Conservation (phyloP, 164 flowering plant genomes). For the Magnolia kwangsiensis region DNA sequence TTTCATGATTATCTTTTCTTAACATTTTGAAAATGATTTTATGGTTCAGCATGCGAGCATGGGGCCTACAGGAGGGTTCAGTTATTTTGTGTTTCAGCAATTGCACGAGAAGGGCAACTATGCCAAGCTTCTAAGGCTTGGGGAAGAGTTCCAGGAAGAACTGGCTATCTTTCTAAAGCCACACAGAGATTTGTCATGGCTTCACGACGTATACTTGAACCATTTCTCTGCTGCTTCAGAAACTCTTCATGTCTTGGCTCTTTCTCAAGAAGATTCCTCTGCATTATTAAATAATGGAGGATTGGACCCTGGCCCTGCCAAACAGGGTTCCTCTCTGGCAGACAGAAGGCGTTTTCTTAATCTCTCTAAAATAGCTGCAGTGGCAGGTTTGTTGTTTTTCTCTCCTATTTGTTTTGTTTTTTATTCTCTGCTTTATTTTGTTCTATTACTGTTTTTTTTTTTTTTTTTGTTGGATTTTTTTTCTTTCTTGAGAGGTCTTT, state of each 20-base stretch:
- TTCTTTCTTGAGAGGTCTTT: not conserved
- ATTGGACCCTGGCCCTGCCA: constrained; percentile 15
- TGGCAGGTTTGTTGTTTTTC: constrained; percentile 53
- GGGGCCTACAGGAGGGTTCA: constrained; percentile 88
- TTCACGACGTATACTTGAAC: constrained; percentile 79
- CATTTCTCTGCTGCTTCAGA: constrained; percentile 83
- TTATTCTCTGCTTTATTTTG: not conserved
- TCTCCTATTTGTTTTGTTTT: not conserved
- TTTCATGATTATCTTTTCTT: not conserved
- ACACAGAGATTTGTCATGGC: constrained; percentile 80
- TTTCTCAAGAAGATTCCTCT: constrained; percentile 48
- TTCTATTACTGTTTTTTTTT: not conserved
- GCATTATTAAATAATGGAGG: constrained; percentile 32
- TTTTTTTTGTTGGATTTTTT: not conserved
- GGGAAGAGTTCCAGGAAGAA: constrained; percentile 94
- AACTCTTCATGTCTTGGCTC: constrained; percentile 80
- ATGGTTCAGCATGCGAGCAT: constrained; percentile 71
- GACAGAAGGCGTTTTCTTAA: constrained; percentile 69
- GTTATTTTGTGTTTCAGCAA: constrained; percentile 74
- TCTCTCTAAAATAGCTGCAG: constrained; percentile 79
- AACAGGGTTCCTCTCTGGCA: constrained; percentile 30
- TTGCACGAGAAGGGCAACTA: constrained; percentile 51
- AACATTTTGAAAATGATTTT: not conserved
- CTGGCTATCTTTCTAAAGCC: constrained; percentile 62
- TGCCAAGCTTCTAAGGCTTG: constrained; percentile 81